Evolutionary conservation across 345 rosid genomes (phyloP), one percentile per base, ranked within the genome.

Genomic region (Rhodamnia rubescens): DNA sequence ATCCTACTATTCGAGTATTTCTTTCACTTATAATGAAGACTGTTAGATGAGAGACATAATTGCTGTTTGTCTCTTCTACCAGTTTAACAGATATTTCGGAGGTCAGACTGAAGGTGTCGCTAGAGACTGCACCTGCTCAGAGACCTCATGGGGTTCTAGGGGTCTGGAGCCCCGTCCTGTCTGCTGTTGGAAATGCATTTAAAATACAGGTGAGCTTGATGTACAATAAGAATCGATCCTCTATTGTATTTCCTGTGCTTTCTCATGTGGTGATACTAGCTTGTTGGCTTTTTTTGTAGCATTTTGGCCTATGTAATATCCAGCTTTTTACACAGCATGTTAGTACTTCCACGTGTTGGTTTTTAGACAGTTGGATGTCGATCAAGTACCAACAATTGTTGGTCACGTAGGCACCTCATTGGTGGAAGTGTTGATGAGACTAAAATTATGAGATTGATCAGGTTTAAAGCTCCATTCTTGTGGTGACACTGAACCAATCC

Each of bases 61-160:
- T 24, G 2, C 40, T 50, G 75, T 84, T 85, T 81, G 47, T 80
- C 83, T 27, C 88, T 86, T 49, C 87, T 91, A 92, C 83, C 94
- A 97, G 99, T 94, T 91, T 94, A 83, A 92, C 94, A 90, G 99
- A 97, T 93, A 95, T 97, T 90, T 97, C 99, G 51, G 99, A 97
- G 89, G 90, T 95, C 87, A 91, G 99, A 88, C 87, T 97, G 86
- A 97, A 96, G 93, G 92, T 96, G 81, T 91, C 98, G 40, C 85
- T 97, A 88, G 98, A 97, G 91, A 95, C 99, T 22, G 98, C 95
- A 82, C 98, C 98, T 52, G 92, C 92, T 81, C 95, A 96, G 89
- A 97, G 99, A 88, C 99, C 99, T 81, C 96, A 90, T 75, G 99
- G 96, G 54, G 94, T 92, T 91, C 92, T 96, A 83, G 99, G 99